A percentile compares a stretch with the other conserved stretches of the same genome.
Conservation (phyloP, 1,284 basidiomycete species). For the Clitocybe nebularis region DNA sequence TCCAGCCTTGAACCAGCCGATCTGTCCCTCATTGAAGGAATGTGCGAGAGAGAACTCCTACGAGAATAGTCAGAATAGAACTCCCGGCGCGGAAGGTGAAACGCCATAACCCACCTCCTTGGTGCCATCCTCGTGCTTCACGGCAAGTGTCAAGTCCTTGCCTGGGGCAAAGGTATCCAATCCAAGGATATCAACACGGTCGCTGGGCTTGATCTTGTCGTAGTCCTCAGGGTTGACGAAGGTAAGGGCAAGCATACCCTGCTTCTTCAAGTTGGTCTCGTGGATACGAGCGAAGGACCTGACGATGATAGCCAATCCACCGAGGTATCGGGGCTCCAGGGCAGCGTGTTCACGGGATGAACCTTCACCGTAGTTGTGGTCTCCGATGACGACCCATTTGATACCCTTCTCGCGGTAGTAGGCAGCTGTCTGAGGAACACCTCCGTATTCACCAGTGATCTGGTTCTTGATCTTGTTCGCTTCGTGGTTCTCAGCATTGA, state of each 20-base stretch:
- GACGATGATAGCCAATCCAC: constrained; percentile 92
- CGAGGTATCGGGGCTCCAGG: constrained; percentile 95
- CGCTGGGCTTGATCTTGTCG: constrained; percentile 80
- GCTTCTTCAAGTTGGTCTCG: constrained; percentile 98
- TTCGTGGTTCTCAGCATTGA: constrained; percentile 93
- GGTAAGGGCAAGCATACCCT: constrained; percentile 91
- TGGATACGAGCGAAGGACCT: constrained; percentile 97
- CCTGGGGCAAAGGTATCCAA: constrained; percentile 83
- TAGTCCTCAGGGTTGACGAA: constrained; percentile 89
- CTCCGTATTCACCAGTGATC: constrained; percentile 81
- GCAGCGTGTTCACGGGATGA: constrained; percentile 98
- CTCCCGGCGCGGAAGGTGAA: constrained; percentile 22
- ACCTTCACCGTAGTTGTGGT: constrained; percentile 98
- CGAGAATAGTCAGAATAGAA: constrained; percentile 9
- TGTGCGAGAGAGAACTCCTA: constrained; percentile 69
- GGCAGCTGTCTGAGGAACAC: constrained; percentile 83
- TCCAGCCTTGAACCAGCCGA: constrained; percentile 93
- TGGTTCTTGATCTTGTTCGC: constrained; percentile 96
- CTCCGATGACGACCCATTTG: constrained; percentile 94
- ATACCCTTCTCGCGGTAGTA: constrained; percentile 87
- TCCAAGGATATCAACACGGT: constrained; percentile 83
- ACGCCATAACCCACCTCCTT: constrained; percentile 50
- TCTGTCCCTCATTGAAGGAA: constrained; percentile 87
- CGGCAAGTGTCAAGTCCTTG: constrained; percentile 78
- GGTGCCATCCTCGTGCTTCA: constrained; percentile 81